Percentiles rank a stretch among this genome's conserved stretches.
phyloP scores from a whole-genome alignment of 441 rosid species.

The Macaranga tanarius region DNA sequence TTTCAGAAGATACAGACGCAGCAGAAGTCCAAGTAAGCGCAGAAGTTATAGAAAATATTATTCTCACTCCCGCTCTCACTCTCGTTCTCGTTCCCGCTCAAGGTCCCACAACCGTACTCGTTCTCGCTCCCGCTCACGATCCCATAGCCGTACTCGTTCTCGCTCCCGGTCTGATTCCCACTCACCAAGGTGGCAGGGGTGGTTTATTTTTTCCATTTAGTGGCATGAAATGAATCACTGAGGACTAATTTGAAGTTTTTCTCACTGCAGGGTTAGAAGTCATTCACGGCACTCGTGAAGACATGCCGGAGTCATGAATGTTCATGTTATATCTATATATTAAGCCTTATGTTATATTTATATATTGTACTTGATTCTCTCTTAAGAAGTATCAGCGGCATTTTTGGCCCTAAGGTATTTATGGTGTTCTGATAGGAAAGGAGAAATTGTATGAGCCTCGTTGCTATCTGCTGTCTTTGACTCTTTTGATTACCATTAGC shows the following conservation, averaged over 20 bases:
- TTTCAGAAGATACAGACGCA: constrained; percentile 48
- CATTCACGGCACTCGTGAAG: constrained; percentile 53
- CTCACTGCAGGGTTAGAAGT: constrained; percentile 60
- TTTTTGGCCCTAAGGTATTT: not conserved
- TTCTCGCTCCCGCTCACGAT: constrained; percentile 26
- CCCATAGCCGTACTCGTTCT: constrained; percentile 39
- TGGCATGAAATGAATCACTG: not conserved
- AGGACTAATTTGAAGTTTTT: constrained; percentile 14
- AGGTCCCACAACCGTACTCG: constrained; percentile 19
- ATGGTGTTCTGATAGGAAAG: not conserved
- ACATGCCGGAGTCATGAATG: not conserved
- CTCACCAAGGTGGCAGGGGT: constrained; percentile 62
- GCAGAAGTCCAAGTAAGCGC: constrained; percentile 63
- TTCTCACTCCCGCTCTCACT: constrained; percentile 54
- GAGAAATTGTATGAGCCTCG: not conserved
- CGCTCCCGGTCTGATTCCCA: constrained; percentile 38
- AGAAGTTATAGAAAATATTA: constrained; percentile 53
- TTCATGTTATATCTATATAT: not conserved
- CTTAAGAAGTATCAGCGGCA: not conserved
- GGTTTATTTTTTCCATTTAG: not conserved
- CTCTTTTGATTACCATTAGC: not conserved
- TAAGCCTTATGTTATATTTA: no score
- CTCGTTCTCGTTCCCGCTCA: constrained; percentile 46
- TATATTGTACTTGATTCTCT: not conserved
- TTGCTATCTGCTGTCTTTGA: not conserved